Conservation (phyloP, 345 rosid genomes). For the Camelina laxa region DNA sequence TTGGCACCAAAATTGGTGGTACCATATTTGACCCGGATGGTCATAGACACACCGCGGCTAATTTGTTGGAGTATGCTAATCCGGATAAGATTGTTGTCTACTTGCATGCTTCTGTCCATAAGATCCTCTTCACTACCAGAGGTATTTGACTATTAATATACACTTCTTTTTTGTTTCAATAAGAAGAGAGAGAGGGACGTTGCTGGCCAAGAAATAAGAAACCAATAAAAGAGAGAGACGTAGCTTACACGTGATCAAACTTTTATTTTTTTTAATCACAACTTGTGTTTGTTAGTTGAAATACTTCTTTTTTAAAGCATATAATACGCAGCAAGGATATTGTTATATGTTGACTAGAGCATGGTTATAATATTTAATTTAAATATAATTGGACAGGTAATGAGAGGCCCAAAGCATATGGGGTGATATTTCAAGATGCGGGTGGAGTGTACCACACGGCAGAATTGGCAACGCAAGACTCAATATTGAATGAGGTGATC, state of each 20-base stretch:
- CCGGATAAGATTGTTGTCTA: slow-evolving; percentile 50
- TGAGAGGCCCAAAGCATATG: slow-evolving; percentile 59
- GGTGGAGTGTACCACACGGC: slow-evolving; percentile 55
- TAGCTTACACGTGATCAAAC: background rate
- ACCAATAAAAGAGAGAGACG: background rate
- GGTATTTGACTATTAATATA: slow-evolving; percentile 36
- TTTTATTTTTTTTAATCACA: background rate
- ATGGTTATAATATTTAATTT: background rate
- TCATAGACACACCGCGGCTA: slow-evolving; percentile 71
- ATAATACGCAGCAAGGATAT: background rate
- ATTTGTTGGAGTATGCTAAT: slow-evolving; percentile 70
- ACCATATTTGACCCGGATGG: slow-evolving; percentile 62
- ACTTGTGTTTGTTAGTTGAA: background rate
- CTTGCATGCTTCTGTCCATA: slow-evolving; percentile 64
- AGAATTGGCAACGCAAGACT: slow-evolving; percentile 32
- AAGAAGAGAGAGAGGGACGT: background rate
- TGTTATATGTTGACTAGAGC: background rate
- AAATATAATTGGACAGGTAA: background rate
- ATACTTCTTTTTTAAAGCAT: background rate
- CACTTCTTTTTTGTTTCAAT: background rate
- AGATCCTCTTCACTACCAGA: slow-evolving; percentile 48
- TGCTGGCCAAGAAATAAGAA: background rate
- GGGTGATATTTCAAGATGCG: slow-evolving; percentile 61
- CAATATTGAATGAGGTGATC: slow-evolving; percentile 57
- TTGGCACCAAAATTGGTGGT: slow-evolving; percentile 70